Evolutionary conservation across 345 rosid genomes (phyloP).

Genomic region (Rhodamnia rubescens): DNA sequence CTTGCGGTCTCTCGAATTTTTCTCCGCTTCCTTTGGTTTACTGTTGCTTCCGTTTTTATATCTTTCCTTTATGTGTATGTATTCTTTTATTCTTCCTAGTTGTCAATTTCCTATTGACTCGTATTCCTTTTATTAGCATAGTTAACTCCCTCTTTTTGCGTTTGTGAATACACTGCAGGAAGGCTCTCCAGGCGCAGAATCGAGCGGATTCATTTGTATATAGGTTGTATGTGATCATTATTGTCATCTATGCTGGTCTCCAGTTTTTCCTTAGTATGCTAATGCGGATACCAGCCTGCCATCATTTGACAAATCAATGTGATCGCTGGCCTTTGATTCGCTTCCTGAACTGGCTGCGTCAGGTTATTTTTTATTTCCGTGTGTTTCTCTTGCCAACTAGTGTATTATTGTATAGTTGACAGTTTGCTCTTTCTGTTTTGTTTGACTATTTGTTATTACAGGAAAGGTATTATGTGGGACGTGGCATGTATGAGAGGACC

Average conservation of each 20-base stretch:
- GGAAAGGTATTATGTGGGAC: conserved; percentile 94
- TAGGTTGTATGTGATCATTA: conserved; percentile 59
- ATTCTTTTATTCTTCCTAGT: neutral
- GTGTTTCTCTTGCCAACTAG: conserved; percentile 4
- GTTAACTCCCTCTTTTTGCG: neutral
- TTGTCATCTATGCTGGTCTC: conserved; percentile 72
- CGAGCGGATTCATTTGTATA: conserved; percentile 35
- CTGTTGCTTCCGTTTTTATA: conserved; percentile 58
- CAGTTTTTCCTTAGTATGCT: conserved; percentile 75
- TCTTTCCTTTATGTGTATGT: conserved; percentile 92
- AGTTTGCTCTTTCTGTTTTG: neutral
- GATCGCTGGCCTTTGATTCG: conserved; percentile 70
- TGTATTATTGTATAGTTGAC: neutral
- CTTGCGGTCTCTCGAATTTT: conserved; percentile 76
- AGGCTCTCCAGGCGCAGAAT: conserved; percentile 50
- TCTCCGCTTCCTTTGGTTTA: conserved; percentile 82
- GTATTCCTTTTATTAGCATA: neutral
- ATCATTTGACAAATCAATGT: conserved; percentile 62
- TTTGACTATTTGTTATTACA: conserved; percentile 16
- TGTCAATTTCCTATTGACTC: conserved; percentile 2
- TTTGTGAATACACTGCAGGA: conserved; percentile 37
- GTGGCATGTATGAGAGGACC: conserved; percentile 92
- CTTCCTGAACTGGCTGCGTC: conserved; percentile 94
- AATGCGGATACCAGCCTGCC: conserved; percentile 87
- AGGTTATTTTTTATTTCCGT: conserved; percentile 32